These are phyloP conservation scores for Coemansia sp. DNA, from an alignment of 192 early-diverging fungal genomes.

Conservation along the genomic window DNA sequence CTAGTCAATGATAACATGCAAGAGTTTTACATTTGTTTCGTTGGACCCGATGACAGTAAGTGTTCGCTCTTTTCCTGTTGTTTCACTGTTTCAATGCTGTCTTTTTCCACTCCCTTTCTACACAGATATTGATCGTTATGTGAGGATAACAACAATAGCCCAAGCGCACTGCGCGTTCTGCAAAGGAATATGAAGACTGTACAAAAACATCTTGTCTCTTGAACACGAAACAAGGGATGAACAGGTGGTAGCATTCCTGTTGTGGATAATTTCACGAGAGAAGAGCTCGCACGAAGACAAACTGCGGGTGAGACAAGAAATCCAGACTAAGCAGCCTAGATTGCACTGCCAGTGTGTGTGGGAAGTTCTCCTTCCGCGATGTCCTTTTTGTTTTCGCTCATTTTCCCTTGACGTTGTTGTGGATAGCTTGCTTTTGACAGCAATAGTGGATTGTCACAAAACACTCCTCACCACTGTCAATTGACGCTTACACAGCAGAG, in stretches of 20 bases:
- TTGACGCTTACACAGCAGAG: neutral
- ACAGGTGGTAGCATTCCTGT: too few relatives aligned
- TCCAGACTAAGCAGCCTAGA: neutral
- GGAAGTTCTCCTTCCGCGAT: too few relatives aligned
- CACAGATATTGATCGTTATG: neutral
- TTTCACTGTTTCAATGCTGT: neutral
- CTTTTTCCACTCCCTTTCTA: neutral
- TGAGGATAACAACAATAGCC: neutral
- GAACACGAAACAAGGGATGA: too few relatives aligned
- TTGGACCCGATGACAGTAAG: conserved; percentile 93
- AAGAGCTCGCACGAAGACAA: too few relatives aligned
- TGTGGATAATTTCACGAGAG: too few relatives aligned
- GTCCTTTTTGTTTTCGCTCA: neutral
- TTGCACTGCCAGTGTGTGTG: neutral
- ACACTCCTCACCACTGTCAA: neutral
- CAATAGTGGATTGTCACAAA: neutral
- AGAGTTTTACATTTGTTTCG: conserved; percentile 93
- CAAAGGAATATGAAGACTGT: neutral
- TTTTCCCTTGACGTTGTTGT: neutral
- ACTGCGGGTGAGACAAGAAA: neutral
- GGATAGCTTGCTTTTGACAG: neutral
- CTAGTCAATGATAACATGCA: conserved; percentile 99
- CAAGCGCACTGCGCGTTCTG: neutral
- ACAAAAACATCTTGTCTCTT: too few relatives aligned
- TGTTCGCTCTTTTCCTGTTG: conserved; percentile 9